Evolutionary conservation across 495 filamentous ascomycete species (phyloP).

Genomic region (Lasiosphaeris hirsuta): DNA sequence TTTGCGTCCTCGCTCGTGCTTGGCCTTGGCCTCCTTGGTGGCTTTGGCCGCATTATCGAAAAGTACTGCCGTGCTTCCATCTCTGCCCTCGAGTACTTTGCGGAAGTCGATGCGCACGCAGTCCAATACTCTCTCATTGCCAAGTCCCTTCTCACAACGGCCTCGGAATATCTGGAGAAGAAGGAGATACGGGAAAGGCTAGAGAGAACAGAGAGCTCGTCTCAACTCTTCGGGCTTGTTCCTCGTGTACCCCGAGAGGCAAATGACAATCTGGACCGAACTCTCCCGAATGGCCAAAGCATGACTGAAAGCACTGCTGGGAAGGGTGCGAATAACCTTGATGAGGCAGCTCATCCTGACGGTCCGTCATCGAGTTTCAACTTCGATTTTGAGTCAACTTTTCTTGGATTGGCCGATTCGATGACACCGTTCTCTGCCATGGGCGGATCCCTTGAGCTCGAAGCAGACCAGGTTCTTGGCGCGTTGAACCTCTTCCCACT

Average conservation of each 20-base stretch:
- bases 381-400: conserved; percentile 29
- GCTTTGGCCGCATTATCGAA: conserved; percentile 44
- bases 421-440: conserved; percentile 27
- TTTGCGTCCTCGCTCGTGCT: conserved; percentile 47
- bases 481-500: conserved; percentile 43
- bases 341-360: conserved; percentile 4
- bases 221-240: conserved; percentile 42
- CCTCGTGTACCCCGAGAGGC: conserved; percentile 13
- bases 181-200: conserved; percentile 37
- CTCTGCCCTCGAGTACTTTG: conserved; percentile 41
- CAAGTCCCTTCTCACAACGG: conserved; percentile 39
- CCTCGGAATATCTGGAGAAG: conserved; percentile 36
- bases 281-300: too few species aligned
- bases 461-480: conserved; percentile 37
- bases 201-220: conserved; percentile 40
- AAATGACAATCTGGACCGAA: not conserved
- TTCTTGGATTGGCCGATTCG: conserved; percentile 23
- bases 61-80: conserved; percentile 41
- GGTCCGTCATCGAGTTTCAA: conserved; percentile 14
- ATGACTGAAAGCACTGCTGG: too few species aligned
- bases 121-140: conserved; percentile 46
- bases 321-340: not conserved
- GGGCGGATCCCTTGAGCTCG: conserved; percentile 24
- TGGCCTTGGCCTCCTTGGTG: conserved; percentile 41
- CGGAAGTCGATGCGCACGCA: conserved; percentile 39